These are phyloP conservation scores for Thielaviopsis musarum DNA, from an alignment of 2,329 filamentous ascomycete species.

Conservation along the genomic window DNA sequence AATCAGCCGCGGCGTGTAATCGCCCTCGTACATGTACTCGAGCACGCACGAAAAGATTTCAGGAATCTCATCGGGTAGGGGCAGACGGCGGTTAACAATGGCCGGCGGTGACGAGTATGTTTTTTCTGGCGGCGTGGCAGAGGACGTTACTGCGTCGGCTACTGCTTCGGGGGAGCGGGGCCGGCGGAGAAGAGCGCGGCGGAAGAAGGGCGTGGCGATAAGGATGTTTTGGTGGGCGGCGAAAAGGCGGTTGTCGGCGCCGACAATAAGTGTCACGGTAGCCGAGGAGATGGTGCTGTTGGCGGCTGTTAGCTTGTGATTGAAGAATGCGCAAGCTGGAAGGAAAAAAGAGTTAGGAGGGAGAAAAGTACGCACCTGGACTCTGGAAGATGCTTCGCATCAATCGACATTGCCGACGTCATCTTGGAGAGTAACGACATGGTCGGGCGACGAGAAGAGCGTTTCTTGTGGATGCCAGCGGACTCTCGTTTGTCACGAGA, in stretches of 20 bases:
- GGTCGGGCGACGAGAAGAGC: too few species aligned
- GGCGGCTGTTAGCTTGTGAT: not conserved
- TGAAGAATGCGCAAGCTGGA: too few species aligned
- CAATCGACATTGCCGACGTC: too few species aligned
- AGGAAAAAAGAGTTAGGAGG: too few species aligned
- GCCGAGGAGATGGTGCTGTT: constrained; percentile 18
- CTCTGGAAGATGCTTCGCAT: too few species aligned
- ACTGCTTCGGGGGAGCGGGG: not conserved
- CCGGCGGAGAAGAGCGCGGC: constrained; percentile 10
- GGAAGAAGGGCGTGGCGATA: constrained; percentile 62
- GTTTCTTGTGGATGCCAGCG: too few species aligned
- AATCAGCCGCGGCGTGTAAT: constrained; percentile 35
- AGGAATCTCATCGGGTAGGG: constrained; percentile 70
- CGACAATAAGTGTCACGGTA: constrained; percentile 67
- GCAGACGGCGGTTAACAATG: constrained; percentile 31
- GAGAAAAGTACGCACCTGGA: too few species aligned
- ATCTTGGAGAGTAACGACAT: too few species aligned
- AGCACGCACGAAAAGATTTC: constrained; percentile 83
- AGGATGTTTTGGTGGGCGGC: constrained; percentile 83
- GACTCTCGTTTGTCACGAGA: too few species aligned
- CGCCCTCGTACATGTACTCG: constrained; percentile 86
- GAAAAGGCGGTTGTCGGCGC: constrained; percentile 71
- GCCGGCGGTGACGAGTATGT: not conserved
- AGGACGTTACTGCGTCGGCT: not conserved
- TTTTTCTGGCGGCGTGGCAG: not conserved